Percentiles rank a stretch among this genome's conserved stretches.
These are phyloP conservation scores for Rehmannia glutinosa DNA, from an alignment of 257 asterid genomes.

Conservation along the genomic window DNA sequence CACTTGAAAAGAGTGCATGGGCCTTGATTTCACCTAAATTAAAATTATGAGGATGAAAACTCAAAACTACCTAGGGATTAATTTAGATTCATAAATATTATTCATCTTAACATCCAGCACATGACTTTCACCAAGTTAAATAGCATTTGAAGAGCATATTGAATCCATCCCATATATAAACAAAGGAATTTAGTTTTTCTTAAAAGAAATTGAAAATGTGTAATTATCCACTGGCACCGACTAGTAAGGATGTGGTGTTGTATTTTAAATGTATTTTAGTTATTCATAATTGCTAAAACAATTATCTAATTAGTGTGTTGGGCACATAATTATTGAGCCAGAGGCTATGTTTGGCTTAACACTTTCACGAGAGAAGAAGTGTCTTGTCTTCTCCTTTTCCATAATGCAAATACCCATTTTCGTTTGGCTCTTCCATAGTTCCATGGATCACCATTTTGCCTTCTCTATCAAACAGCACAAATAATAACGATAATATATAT, in stretches of 20 bases:
- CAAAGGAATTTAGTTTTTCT: neutral
- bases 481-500: too few relatives aligned
- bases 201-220: neutral
- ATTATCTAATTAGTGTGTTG: neutral
- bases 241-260: neutral
- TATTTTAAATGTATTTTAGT: neutral
- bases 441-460: neutral
- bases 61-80: too few relatives aligned
- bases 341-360: conserved; percentile 8
- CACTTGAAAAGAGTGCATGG: too few relatives aligned
- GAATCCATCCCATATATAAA: neutral
- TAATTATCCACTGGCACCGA: neutral
- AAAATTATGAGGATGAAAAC: too few relatives aligned
- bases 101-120: too few relatives aligned
- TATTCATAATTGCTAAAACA: neutral
- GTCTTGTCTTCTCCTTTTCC: conserved; percentile 6
- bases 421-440: too few relatives aligned
- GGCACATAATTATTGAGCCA: neutral
- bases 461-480: too few relatives aligned
- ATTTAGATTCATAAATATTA: too few relatives aligned
- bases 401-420: conserved; percentile 24
- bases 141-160: neutral
- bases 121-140: too few relatives aligned
- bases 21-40: too few relatives aligned
- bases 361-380: conserved; percentile 19